Evolutionary conservation across 148 eudicot species (phyloP), one percentile per base, ranked within the genome.

Genomic region (Dysphania ambrosioides): DNA sequence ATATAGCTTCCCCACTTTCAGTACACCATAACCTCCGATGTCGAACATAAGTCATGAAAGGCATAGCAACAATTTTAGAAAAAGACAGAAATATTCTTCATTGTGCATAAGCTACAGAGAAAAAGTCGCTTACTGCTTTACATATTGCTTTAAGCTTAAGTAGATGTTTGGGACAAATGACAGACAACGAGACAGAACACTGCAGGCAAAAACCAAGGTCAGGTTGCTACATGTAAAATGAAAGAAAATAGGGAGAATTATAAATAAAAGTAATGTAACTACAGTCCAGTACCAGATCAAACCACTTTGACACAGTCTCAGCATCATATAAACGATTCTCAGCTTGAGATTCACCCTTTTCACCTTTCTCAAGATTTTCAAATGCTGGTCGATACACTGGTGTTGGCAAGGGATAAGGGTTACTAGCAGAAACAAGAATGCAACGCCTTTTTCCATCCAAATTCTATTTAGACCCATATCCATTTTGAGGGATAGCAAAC

Each of bases 331-430:
- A 75, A 77, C 83, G 92, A 70, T 79, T 88, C 53, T 80, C 87
- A 23, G 79, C 53, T 76, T 85, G 97, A 31, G 83, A 75, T 72
- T 95, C 97, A 38, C 79, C 83, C 70, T 75, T 84, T 51, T 92
- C 93, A 64, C 81, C 82, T 76, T 81, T 83, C 78, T 95, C 97
- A 29, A 62, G 24, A 27, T 83, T 87, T 68, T 85, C 94, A 68
- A 87, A 32, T 73, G 81, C 82, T 30, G 97, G 99, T 73, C 89
- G 88, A 81, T 88, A 92, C 68, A 95, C 97, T 30, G 97, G 94
- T 51, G 99, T 95, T 24, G 94, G 92, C 85, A 95, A 84, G 30
- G 97, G 90, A 82, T 88, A 92, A 58, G 99, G 99, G 51, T 92
- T 95, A 77, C 94, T 92, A 44, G 94, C 87, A 75, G 96, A 87